These are phyloP conservation scores for Fusarium pseudograminearum DNA, from an alignment of 2,329 filamentous ascomycete genomes.

Conservation along the genomic window DNA sequence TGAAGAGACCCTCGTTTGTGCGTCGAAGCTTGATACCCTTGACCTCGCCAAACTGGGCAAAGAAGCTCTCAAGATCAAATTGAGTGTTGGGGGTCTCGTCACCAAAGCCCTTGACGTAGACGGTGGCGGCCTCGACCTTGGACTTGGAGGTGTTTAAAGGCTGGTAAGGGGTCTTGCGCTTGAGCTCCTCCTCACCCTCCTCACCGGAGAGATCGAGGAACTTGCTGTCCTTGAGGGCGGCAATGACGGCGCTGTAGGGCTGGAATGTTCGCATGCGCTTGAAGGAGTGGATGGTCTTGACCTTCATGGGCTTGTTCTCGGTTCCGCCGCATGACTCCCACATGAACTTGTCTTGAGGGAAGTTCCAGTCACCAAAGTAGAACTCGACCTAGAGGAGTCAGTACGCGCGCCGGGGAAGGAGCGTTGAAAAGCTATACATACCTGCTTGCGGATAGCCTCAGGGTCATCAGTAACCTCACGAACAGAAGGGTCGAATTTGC, in stretches of 20 bases:
- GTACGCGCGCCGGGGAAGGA: background rate
- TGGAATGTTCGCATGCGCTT: slow-evolving; percentile 97
- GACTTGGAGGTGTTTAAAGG: slow-evolving; percentile 69
- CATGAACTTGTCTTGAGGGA: slow-evolving; percentile 89
- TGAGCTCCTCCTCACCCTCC: slow-evolving; percentile 77
- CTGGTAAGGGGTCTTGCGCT: slow-evolving; percentile 80
- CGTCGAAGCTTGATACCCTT: slow-evolving; percentile 90
- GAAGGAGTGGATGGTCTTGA: slow-evolving; percentile 85
- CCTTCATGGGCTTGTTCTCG: slow-evolving; percentile 82
- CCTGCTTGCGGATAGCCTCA: slow-evolving; percentile 84
- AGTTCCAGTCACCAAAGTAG: slow-evolving; percentile 93
- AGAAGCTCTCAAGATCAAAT: slow-evolving; percentile 94
- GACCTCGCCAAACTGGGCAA: slow-evolving; percentile 81
- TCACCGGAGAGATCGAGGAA: slow-evolving; percentile 79
- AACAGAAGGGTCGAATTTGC: slow-evolving; percentile 77
- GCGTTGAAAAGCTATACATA: slow-evolving; percentile 51
- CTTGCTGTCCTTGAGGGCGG: slow-evolving; percentile 82
- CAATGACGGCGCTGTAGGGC: slow-evolving; percentile 84
- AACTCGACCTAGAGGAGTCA: slow-evolving; percentile 80
- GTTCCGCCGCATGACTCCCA: slow-evolving; percentile 81
- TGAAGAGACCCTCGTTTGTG: slow-evolving; percentile 79
- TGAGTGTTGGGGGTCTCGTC: slow-evolving; percentile 86
- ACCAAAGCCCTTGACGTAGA: slow-evolving; percentile 96
- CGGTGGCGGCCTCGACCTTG: slow-evolving; percentile 76
- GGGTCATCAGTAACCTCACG: slow-evolving; percentile 81